These are phyloP conservation scores for Naumovozyma castellii DNA, from an alignment of 805 yeast genomes.

Conservation along the genomic window DNA sequence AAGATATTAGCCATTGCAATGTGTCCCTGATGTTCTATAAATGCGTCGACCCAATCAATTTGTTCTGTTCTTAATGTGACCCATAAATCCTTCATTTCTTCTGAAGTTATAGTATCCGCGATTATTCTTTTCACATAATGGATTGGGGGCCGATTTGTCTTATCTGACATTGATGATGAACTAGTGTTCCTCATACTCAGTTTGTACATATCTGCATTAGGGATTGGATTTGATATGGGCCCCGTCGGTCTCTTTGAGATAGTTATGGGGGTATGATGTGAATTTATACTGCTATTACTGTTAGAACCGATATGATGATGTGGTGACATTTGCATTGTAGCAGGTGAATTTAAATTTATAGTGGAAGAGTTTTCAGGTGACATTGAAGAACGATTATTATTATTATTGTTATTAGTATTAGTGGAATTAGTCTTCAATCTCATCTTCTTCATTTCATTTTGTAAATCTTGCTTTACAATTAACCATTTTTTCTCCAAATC, in stretches of 20 bases:
- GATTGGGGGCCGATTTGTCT: constrained; percentile 47
- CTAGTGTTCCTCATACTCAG: constrained; percentile 15
- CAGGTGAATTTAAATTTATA: background rate
- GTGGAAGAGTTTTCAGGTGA: background rate
- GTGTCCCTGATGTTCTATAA: constrained; percentile 75
- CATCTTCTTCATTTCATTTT: constrained; percentile 59
- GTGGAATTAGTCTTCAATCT: constrained; percentile 25
- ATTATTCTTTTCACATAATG: constrained; percentile 67
- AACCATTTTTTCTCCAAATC: constrained; percentile 81
- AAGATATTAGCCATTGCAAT: constrained; percentile 62
- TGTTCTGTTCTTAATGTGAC: constrained; percentile 90
- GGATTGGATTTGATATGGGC: background rate
- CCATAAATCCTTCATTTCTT: constrained; percentile 75
- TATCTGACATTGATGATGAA: constrained; percentile 20
- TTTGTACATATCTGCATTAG: constrained; percentile 1
- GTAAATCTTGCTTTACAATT: constrained; percentile 76
- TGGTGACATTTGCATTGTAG: background rate
- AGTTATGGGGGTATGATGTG: background rate
- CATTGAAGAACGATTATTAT: constrained; percentile 1
- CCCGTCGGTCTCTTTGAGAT: background rate
- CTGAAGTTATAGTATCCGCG: constrained; percentile 55
- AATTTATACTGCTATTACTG: background rate
- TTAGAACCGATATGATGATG: background rate
- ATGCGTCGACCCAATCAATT: constrained; percentile 67
- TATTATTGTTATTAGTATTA: constrained; percentile 1